Evolutionary conservation across 2,329 filamentous ascomycete species (phyloP), one percentile per base, ranked within the genome.

Genomic region (Aspergillus chevalieri): DNA sequence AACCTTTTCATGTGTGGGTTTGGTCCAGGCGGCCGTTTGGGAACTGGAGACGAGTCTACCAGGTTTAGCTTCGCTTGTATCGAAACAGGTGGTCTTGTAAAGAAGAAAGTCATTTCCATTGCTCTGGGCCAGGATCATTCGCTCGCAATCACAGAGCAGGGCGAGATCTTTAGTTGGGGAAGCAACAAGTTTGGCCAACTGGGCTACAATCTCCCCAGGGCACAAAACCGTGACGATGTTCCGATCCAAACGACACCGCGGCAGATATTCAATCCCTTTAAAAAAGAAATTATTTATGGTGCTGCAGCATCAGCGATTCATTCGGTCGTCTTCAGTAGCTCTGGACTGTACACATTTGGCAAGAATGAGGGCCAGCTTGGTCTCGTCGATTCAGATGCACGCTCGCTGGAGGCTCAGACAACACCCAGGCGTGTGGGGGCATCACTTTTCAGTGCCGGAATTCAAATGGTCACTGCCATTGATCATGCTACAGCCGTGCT

Each of bases 141-240:
- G 3, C 77, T 98, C 65, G 92, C 89, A 1, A 75, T 97, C 5
- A 87, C 88, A 3, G 84, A 84, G n/a, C 79, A 84, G 47, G 92
- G 93, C n/a, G 89, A 94, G 57, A 81, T 95, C 5, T 95, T 89
- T 76, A 93, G 89, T 1, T 98, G 93, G 93, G 93, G 93, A 6
- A 87, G 86, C 56, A 97, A 96, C 61, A 83, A 79, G 6, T 85
- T 82, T 64, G 89, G 86, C 1, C 92, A 97, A 65, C 78, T 98
- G 12, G 93, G 93, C 4, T 97, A 95, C 65, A 74, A 79, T 15
- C 74, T 95, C 14, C 89, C 90, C 1, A 77, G 77, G 54, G 57
- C 69, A 30, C 67, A 64, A 48, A 78, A 82, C 57, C 80, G 82
- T 47, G 89, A 95, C 46, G 87, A 96, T 59, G 87, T 93, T 51